Evolutionary conservation across 768 basidiomycete genomes (phyloP), one percentile per base, ranked within the genome.

Genomic region (Mycena vulgaris): DNA sequence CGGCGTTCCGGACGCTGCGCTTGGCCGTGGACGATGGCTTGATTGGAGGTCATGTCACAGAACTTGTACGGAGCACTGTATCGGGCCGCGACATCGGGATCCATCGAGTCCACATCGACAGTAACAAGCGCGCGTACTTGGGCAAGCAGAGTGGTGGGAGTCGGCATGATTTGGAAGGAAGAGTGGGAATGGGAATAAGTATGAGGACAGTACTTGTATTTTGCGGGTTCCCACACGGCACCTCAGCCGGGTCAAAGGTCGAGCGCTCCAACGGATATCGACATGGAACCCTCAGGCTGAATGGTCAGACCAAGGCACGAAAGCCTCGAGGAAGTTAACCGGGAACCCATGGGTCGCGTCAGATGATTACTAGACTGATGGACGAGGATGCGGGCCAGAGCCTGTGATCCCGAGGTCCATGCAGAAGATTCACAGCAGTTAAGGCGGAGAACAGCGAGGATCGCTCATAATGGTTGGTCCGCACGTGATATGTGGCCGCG

Each of bases 91-190:
- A 82, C 82, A 31, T 68, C 77, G 25, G 82, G 81, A 69, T 86
- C 85, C 86, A 88, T 87, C 23, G 85, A 85, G 75, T 87, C 86
- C 68, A 87, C 80, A 78, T 87, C 84, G 74, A 88, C 75, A 48
- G 77, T 74, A 23, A 85, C 62, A 11, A 79, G 63, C 7, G 76
- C 55, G 56, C 82, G 81, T 31, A 87, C 73, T 65, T 83, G 79
- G 5, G 80, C 63, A 56, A 88, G 81, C n/a, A 86, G 80, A 33
- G 79, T 77, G 27, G 68, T 61, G 53, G 63, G 25, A 56, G 59
- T 45, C 27, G 66, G 58, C 68, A 69, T 69, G 68, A 25, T 40
- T n/a, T n/a, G n/a, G n/a, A 17, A n/a, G 42, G 33, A 48, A 1
- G 14, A 37, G 47, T 40, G 56, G 39, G 35, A 28, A 57, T 23